Evolutionary conservation across 139 green algal species (phyloP), one percentile per base, ranked within the genome.

Genomic region (Edaphochlamys debaryana): DNA sequence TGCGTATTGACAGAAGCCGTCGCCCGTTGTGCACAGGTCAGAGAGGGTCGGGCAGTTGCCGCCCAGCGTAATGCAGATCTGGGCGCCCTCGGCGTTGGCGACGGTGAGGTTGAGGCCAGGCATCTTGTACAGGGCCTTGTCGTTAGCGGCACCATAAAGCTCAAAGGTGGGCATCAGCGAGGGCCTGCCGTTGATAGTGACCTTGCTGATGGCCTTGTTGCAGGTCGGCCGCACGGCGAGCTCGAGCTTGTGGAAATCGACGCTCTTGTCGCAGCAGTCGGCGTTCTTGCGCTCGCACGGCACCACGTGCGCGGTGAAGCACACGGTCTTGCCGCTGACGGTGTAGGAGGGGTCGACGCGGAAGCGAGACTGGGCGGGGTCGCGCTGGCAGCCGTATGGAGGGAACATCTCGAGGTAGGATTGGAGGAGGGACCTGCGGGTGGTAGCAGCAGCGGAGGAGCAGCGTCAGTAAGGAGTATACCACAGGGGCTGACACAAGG

Each of bases 201-300:
- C 67, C 9, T 29, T 42, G 3, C 40, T 60, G 4, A 75, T 30
- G 29, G 82, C 60, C n/a, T 30, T 38, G n/a, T 82, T 71, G 75
- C 75, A 82, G 32, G 30, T 30, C 60, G 20, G 6, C 20, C 56
- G 48, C 8, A 87, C 74, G 13, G 69, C 64, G 32, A 82, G 73
- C 71, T 87, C 82, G 17, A 82, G 41, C 66, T 87, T 83, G 72
- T 79, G 63, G 42, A 87, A 45, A 66, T 87, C 71, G 8, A 79
- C 42, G 15, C 13, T 7, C 9, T 54, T 71, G 52, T 42, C 66
- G 42, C 48, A 72, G 69, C 56, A 80, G 41, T 50, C 20, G 2
- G 41, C 45, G n/a, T 56, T 67, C 19, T 69, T 69, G 11, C 45
- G 56, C 11, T 0, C 66, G 70, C 75, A 82, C 3, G 29, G 36